phyloP scores from a whole-genome alignment of 1,284 basidiomycete species.

The Xerocomus nothofagi region DNA sequence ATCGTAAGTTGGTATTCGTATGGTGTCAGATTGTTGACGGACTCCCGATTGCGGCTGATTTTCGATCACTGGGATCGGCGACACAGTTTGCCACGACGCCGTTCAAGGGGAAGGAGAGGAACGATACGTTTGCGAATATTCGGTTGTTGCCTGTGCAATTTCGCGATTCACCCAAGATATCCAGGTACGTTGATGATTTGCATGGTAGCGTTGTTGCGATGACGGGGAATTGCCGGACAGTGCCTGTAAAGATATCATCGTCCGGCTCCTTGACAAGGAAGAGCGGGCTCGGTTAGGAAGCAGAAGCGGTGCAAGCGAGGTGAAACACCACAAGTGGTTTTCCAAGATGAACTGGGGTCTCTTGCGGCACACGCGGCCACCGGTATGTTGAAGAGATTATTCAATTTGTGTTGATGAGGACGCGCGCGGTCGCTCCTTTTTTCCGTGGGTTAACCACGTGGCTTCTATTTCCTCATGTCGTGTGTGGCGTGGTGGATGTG shows the following conservation, averaged over 20 bases:
- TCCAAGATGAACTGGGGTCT: slow-evolving; percentile 95
- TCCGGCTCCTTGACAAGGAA: slow-evolving; percentile 90
- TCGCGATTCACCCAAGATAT: slow-evolving; percentile 83
- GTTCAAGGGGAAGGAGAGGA: slow-evolving; percentile 95
- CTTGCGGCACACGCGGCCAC: slow-evolving; percentile 89
- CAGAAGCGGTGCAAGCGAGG: slow-evolving; percentile 93
- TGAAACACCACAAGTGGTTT: slow-evolving; percentile 99
- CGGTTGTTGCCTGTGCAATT: slow-evolving; percentile 86
- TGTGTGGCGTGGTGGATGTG: slow-evolving; percentile 9
- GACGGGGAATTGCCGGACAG: slow-evolving; percentile 41
- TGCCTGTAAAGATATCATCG: slow-evolving; percentile 85
- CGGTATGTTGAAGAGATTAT: slow-evolving; percentile 55
- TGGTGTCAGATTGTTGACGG: slow-evolving; percentile 20
- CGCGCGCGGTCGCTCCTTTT: background rate
- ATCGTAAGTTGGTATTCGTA: slow-evolving; percentile 67
- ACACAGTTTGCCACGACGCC: slow-evolving; percentile 93
- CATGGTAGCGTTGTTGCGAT: slow-evolving; percentile 1
- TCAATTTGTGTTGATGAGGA: slow-evolving; percentile 9
- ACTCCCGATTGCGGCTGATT: slow-evolving; percentile 7
- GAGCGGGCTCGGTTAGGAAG: slow-evolving; percentile 89
- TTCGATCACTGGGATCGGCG: slow-evolving; percentile 13
- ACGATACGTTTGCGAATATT: slow-evolving; percentile 97
- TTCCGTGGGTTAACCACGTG: slow-evolving; percentile 17
- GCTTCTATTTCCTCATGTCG: slow-evolving; percentile 10
- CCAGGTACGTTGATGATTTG: slow-evolving; percentile 57